Percentiles rank a stretch among this genome's conserved stretches.
Evolutionary conservation across 805 yeast genomes (phyloP).

Genomic region (Suhomyces emberorum): DNA sequence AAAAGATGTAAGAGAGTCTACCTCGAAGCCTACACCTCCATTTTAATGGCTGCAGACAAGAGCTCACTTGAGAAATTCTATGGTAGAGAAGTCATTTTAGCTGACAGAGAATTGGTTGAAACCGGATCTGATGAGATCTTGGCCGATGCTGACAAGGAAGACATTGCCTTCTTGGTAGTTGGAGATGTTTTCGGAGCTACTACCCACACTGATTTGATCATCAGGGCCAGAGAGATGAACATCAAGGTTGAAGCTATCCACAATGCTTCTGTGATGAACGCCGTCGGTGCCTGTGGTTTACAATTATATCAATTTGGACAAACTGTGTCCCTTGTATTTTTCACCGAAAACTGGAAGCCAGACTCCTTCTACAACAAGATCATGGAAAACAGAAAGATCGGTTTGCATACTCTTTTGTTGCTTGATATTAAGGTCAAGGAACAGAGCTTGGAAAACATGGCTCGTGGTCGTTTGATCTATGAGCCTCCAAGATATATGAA

Average conservation of each 20-base stretch:
- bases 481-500: constrained; percentile 98
- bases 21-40: constrained; percentile 92
- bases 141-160: constrained; percentile 71
- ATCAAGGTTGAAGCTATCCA: constrained; percentile 82
- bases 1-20: constrained; percentile 85
- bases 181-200: constrained; percentile 99
- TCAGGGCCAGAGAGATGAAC: constrained; percentile 82
- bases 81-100: constrained; percentile 79
- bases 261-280: constrained; percentile 97
- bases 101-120: constrained; percentile 94
- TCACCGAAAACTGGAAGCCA: constrained; percentile 94
- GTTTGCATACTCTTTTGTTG: constrained; percentile 84
- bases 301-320: constrained; percentile 95
- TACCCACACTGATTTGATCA: constrained; percentile 90
- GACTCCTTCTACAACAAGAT: constrained; percentile 90
- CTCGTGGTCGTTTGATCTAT: constrained; percentile 84
- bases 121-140: constrained; percentile 81
- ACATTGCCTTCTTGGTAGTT: constrained; percentile 91
- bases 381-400: constrained; percentile 84
- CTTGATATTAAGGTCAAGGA: constrained; percentile 95
- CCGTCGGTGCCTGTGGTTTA: constrained; percentile 96
- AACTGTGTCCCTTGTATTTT: constrained; percentile 93
- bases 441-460: constrained; percentile 91
- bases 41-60: constrained; percentile 86
- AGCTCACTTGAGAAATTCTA: constrained; percentile 75